A percentile compares a stretch with the other conserved stretches of the same genome.
Conservation (phyloP, 306 rosid species). For the Astragalus glycyphyllos region DNA sequence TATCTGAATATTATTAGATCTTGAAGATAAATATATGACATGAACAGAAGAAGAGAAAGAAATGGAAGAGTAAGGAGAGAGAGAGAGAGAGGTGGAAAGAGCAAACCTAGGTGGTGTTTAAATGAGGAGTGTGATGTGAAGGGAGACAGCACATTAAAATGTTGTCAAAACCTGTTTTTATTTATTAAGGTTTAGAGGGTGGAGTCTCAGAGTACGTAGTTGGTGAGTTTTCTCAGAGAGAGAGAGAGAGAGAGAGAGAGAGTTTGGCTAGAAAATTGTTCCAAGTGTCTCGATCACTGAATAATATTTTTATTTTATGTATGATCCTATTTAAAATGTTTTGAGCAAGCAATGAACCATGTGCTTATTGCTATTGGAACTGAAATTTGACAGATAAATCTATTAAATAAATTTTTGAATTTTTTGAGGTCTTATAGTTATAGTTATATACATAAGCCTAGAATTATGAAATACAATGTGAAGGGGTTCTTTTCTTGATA, state of each 20-base stretch:
- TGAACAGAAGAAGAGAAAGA: constrained; percentile 28
- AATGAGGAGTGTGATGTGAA: constrained; percentile 47
- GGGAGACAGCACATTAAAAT: constrained; percentile 49
- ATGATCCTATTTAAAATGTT: constrained; percentile 45
- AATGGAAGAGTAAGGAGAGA: constrained; percentile 38
- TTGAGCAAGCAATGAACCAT: constrained; percentile 18
- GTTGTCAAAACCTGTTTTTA: constrained; percentile 40
- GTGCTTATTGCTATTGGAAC: constrained; percentile 34
- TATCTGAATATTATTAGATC: constrained; percentile 46
- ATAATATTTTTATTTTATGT: constrained; percentile 42
- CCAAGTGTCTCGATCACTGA: constrained; percentile 55
- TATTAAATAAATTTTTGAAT: constrained; percentile 12
- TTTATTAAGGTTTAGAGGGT: constrained; percentile 47
- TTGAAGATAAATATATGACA: constrained; percentile 43
- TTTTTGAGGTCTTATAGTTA: constrained; percentile 2
- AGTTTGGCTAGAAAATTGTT: constrained; percentile 59
- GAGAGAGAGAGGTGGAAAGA: constrained; percentile 10
- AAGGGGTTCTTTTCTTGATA: neutral
- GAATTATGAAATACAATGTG: neutral
- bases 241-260: constrained; percentile 46
- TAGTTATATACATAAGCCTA: neutral
- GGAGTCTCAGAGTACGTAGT: constrained; percentile 52
- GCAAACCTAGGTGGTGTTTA: constrained; percentile 50
- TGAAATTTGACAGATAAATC: constrained; percentile 25
- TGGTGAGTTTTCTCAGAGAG: constrained; percentile 54